Base-by-base conservation (phyloP, 345 rosid species). In the Camelina sativa region DNA sequence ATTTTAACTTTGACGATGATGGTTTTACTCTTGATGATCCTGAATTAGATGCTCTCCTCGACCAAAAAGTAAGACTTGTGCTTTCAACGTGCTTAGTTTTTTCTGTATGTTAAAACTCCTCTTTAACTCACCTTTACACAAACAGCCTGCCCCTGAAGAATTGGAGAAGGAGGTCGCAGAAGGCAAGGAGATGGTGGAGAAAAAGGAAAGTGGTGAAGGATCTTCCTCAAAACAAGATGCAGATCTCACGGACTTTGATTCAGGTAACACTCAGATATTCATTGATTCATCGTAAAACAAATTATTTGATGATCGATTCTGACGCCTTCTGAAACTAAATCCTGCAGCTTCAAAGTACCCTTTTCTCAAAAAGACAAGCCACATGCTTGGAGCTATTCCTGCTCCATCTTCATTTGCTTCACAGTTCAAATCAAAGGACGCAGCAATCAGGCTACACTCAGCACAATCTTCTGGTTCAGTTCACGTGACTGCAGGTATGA, bases 401-500 rank as follows among this genome's bases (percentile, higher is more conserved):
- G 88, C 91, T 65, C 90, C 97, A 57, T 85, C 97, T 71, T 91
- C 98, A 19, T 84, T 83, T 81, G 84, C 94, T 47, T 88, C 91
- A 0, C 93, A 96, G 77, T 86, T 82, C 83, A 85, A 97, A 13
- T 56, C 86, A 54, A 96, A 96, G 79, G 96, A 87, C 2, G 86
- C 79, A 4, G 86, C 86, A 48, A 85, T 85, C 53, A 86, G 79
- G 48, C 74, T 86, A 70, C 85, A 89, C 75, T 55, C 91, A 19
- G 80, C 91, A 19, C 90, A 88, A 67, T 72, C 97, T 25, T 92
- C 99, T 52, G 88, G 92, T 67, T 91, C 97, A 0, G 85, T 86
- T 50, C 96, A 85, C 56, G 88, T 96, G 9, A 90, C 93, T 62
- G 96, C 99, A 59, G 99, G 97, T 67, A 84, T 92, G 85, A 86